A percentile compares a stretch with the other conserved stretches of the same genome.
Conservation (phyloP, 768 basidiomycete genomes). For the Suillus hirtellus region DNA sequence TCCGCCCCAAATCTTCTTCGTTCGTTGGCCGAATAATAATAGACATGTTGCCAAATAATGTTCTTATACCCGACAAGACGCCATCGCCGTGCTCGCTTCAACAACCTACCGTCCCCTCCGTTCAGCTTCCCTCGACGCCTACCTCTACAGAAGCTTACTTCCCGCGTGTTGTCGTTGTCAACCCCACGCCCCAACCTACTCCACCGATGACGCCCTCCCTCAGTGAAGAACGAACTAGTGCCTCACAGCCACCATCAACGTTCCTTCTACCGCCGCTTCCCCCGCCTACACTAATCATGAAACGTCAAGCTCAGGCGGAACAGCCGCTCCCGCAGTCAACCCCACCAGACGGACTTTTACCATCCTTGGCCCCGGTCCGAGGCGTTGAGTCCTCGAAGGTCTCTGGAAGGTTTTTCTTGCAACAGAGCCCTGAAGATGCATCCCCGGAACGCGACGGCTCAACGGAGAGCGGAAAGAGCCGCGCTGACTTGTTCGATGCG, state of each 20-base stretch:
- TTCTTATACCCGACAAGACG: slow-evolving; percentile 27
- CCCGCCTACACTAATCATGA: slow-evolving; percentile 23
- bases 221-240: slow-evolving; percentile 23
- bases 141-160: slow-evolving; percentile 32
- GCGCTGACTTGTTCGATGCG: slow-evolving; percentile 34
- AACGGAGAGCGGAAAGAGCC: slow-evolving; percentile 34
- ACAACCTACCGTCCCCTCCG: slow-evolving; percentile 26
- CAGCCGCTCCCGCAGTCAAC: slow-evolving; percentile 18
- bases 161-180: slow-evolving; percentile 66
- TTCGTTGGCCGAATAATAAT: slow-evolving; percentile 51
- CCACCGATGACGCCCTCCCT: slow-evolving; percentile 69
- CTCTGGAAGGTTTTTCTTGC: slow-evolving; percentile 45
- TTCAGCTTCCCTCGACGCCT: slow-evolving; percentile 29
- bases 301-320: slow-evolving; percentile 23
- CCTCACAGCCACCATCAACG: slow-evolving; percentile 26
- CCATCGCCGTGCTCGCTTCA: slow-evolving; percentile 17
- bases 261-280: slow-evolving; percentile 33
- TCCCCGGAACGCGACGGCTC: slow-evolving; percentile 38
- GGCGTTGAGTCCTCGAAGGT: slow-evolving; percentile 23
- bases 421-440: slow-evolving; percentile 41
- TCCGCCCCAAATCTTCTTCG: slow-evolving; percentile 24
- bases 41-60: slow-evolving; percentile 55
- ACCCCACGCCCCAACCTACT: slow-evolving; percentile 78
- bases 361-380: slow-evolving; percentile 14
- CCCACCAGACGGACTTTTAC: slow-evolving; percentile 6